A percentile compares a stretch with the other conserved stretches of the same genome.
Evolutionary conservation across 2,329 filamentous ascomycete genomes (phyloP).

Genomic region (Neurospora sp.): DNA sequence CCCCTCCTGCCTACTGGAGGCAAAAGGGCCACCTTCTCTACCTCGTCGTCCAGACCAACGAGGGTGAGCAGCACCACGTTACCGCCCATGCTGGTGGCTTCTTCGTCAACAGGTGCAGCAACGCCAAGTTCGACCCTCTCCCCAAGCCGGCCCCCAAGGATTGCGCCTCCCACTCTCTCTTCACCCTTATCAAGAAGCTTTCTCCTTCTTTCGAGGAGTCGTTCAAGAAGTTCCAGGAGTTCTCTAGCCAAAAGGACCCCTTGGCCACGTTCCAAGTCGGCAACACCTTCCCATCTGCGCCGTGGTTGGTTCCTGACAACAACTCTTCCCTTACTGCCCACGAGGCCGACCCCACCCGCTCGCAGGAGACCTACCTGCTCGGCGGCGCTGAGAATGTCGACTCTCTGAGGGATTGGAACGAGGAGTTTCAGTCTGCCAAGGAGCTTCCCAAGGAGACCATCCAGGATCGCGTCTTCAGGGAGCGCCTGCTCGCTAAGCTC

Average conservation of each 20-base stretch:
- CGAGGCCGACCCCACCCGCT: constrained; percentile 72
- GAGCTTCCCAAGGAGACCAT: constrained; percentile 90
- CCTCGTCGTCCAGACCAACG: constrained; percentile 77
- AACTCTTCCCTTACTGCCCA: constrained; percentile 58
- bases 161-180: constrained; percentile 71
- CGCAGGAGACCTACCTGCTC: constrained; percentile 87
- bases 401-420: constrained; percentile 94
- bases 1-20: constrained; percentile 80
- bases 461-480: constrained; percentile 91
- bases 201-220: constrained; percentile 73
- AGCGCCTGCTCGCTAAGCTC: constrained; percentile 86
- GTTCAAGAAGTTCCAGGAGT: constrained; percentile 72
- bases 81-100: constrained; percentile 92
- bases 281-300: constrained; percentile 83
- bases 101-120: constrained; percentile 93
- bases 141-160: constrained; percentile 72
- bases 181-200: constrained; percentile 66
- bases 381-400: constrained; percentile 89
- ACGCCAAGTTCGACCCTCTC: constrained; percentile 86
- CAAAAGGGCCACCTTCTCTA: constrained; percentile 92
- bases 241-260: constrained; percentile 76
- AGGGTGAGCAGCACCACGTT: constrained; percentile 90
- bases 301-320: constrained; percentile 74
- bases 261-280: constrained; percentile 91
- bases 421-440: constrained; percentile 94